Evolutionary conservation across 768 basidiomycete genomes (phyloP), one percentile per base, ranked within the genome.

Genomic region (Leccinum disarticulatum): DNA sequence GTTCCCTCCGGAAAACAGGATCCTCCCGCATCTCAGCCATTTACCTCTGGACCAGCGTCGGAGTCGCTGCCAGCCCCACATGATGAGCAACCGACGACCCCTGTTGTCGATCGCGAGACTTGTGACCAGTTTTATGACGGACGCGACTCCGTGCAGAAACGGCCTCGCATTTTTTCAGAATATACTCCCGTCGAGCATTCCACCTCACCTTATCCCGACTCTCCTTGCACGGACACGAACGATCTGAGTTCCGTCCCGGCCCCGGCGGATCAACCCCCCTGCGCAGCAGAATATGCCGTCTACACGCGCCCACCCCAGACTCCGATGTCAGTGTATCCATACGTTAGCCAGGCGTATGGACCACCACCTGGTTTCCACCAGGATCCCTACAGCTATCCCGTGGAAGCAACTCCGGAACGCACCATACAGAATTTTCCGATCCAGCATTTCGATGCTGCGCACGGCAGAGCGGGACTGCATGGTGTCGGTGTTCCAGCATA

Each of bases 1-100:
- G 48, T 74, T 19, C 74, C 70, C n/a, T 50, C 62, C 10, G 73
- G 73, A 10, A 62, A 8, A 51, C 73, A 66, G 52, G 66, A 66
- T 30, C 41, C 62, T 2, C 50, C 62, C 13, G 22, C 15, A 22
- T 52, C 60, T 33, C 57, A 64, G 19, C 50, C 59, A 17, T 5
- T 35, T 43, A 52, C 43, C 35, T 55, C 65, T 14, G 52, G 54
- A 49, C 50, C 62, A 17, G 41, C 61, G 19, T 49, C 61, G 8
- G 61, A 63, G 35, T 49, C 59, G 9, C 53, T 62, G 6, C 38
- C 61, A n/a, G 56, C 54, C 38, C 56, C 57, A 14, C 30, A 58
- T 38, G 65, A 64, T 49, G 64, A 61, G 52, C 59, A 46, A 11
- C 61, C 56, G 19, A 49, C 31, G 36, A n/a, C 59, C 41, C n/a